Evolutionary conservation across 768 basidiomycete genomes (phyloP).

Genomic region (Saitozyma podzolica): DNA sequence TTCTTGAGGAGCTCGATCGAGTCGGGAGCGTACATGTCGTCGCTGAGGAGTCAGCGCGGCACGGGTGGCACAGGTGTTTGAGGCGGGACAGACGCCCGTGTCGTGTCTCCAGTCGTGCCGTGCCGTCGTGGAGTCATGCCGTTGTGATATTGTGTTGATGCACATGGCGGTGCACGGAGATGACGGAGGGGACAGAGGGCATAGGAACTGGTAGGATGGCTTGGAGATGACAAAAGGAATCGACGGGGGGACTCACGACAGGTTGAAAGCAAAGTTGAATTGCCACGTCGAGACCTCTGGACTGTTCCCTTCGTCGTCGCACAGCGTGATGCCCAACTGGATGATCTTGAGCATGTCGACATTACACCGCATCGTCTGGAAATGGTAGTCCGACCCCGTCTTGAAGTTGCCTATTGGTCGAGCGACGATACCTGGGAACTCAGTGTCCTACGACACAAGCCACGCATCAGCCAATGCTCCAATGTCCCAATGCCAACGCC

Average conservation of each 20-base stretch:
- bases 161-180: too few relatives aligned
- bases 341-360: constrained; percentile 98
- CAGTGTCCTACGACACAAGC: constrained; percentile 90
- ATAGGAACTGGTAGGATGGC: too few relatives aligned
- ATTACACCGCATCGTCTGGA: constrained; percentile 99
- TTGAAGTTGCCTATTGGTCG: constrained; percentile 95
- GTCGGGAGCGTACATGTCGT: constrained; percentile 99
- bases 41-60: constrained; percentile 57
- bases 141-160: too few relatives aligned
- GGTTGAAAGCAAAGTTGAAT: constrained; percentile 94
- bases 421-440: constrained; percentile 97
- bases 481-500: not conserved
- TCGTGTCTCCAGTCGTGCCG: too few relatives aligned
- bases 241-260: constrained; percentile 62
- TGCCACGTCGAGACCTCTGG: constrained; percentile 97
- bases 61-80: not conserved
- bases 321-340: constrained; percentile 91
- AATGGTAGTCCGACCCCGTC: constrained; percentile 96
- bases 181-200: too few relatives aligned
- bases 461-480: constrained; percentile 4
- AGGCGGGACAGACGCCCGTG: too few relatives aligned
- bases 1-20: constrained; percentile 92
- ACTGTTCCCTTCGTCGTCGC: constrained; percentile 88
- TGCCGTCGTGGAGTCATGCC: too few relatives aligned
- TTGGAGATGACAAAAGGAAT: too few relatives aligned